phyloP scores from a whole-genome alignment of 208 protist species.

The Leishmania tropica region DNA sequence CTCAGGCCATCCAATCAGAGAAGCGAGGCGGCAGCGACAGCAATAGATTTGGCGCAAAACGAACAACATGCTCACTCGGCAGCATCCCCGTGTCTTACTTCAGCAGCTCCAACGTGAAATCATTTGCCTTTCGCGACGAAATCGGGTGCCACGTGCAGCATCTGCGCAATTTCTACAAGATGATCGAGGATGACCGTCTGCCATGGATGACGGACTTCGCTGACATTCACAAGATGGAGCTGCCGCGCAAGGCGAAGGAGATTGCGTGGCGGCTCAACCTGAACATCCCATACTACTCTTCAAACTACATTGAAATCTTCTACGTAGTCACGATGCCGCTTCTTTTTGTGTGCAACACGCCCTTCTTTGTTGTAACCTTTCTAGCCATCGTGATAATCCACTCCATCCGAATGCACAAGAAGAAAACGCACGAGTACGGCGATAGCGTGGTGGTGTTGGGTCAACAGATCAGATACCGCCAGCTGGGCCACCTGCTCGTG shows the following conservation, averaged over 20 bases:
- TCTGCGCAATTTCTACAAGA: slow-evolving; percentile 24
- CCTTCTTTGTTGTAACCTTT: slow-evolving; percentile 54
- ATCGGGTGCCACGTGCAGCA: slow-evolving; percentile 12
- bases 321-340: slow-evolving; percentile 64
- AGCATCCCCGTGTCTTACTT: slow-evolving; percentile 41
- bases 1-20: neutral
- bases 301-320: slow-evolving; percentile 78
- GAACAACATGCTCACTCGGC: neutral
- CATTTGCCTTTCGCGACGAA: slow-evolving; percentile 37
- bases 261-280: slow-evolving; percentile 64
- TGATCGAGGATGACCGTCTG: slow-evolving; percentile 60
- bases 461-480: slow-evolving; percentile 44
- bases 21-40: neutral
- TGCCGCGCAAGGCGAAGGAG: slow-evolving; percentile 51
- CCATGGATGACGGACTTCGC: slow-evolving; percentile 81
- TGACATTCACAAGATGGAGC: slow-evolving; percentile 49
- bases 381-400: slow-evolving; percentile 46
- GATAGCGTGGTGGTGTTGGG: slow-evolving; percentile 36
- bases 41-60: neutral
- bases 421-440: slow-evolving; percentile 30
- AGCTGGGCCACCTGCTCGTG: slow-evolving; percentile 43
- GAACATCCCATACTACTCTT: slow-evolving; percentile 83
- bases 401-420: slow-evolving; percentile 38
- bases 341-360: slow-evolving; percentile 61
- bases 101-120: slow-evolving; percentile 19